Percentiles rank a stretch among this genome's conserved stretches.
phyloP scores from a whole-genome alignment of 352 stramenopile species.

The Globisporangium echinulatum region DNA sequence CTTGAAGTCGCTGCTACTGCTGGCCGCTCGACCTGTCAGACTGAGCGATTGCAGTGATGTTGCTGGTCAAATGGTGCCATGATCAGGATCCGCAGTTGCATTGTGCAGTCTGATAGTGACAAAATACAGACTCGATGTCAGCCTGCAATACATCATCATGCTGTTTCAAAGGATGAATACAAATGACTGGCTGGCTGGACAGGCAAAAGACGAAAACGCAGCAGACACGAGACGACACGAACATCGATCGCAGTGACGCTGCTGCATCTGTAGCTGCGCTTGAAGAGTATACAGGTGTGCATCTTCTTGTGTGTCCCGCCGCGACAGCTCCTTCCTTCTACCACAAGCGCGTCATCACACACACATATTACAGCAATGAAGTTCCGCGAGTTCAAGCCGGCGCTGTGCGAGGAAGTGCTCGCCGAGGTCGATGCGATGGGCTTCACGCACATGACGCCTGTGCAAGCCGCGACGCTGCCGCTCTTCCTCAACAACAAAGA shows the following conservation, averaged over 20 bases:
- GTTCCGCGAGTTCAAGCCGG: conserved; percentile 78
- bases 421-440: conserved; percentile 64
- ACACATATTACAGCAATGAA: conserved; percentile 29
- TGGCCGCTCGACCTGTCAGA: neutral
- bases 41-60: conserved; percentile 1
- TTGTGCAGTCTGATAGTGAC: neutral
- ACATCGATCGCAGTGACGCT: neutral
- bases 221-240: neutral
- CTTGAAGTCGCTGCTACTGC: neutral
- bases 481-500: conserved; percentile 93
- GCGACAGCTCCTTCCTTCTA: neutral
- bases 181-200: neutral
- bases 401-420: conserved; percentile 71
- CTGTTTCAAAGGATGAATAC: neutral
- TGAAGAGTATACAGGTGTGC: too few species aligned
- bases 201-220: neutral
- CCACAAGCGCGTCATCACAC: neutral
- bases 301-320: too few species aligned
- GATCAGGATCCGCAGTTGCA: too few species aligned
- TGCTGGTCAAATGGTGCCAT: neutral
- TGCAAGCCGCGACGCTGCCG: conserved; percentile 89
- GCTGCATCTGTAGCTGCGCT: neutral
- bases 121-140: neutral
- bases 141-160: too few species aligned
- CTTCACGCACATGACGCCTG: conserved; percentile 89